Evolutionary conservation across 148 eudicot species (phyloP).

Genomic region (Euryodendron excelsum): DNA sequence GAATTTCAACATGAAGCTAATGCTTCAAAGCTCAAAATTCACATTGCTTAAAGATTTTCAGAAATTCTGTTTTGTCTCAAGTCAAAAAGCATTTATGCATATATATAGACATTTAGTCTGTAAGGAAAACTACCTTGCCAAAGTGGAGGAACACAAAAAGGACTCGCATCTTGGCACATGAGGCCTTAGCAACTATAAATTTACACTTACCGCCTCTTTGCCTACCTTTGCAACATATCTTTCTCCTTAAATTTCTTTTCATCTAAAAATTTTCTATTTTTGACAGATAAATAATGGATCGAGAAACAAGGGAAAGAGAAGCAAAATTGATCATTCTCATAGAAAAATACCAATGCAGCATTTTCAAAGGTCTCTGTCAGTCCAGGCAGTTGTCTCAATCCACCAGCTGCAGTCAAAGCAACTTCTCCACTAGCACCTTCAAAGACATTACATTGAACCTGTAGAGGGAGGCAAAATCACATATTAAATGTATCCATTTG

Average conservation of each 20-base stretch:
- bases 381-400: conserved; percentile 78
- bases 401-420: conserved; percentile 82
- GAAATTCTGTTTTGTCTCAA: no score
- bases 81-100: no score
- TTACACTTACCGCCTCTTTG: not conserved
- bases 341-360: conserved; percentile 72
- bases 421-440: conserved; percentile 87
- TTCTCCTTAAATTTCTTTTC: not conserved
- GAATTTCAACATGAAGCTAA: no score
- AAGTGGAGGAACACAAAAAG: no score
- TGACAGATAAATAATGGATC: not conserved
- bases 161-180: no score
- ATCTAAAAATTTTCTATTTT: not conserved
- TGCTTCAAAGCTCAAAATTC: no score
- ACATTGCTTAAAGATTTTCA: no score
- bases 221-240: not conserved
- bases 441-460: conserved; percentile 87
- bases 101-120: no score
- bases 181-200: no score
- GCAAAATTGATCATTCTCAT: not conserved
- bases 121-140: no score
- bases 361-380: conserved; percentile 50
- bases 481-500: not conserved
- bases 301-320: not conserved
- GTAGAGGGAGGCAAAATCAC: conserved; percentile 20